A percentile compares a stretch with the other conserved stretches of the same genome.
phyloP scores from a whole-genome alignment of 1,284 basidiomycete genomes.

The Neonothopanus nambi region DNA sequence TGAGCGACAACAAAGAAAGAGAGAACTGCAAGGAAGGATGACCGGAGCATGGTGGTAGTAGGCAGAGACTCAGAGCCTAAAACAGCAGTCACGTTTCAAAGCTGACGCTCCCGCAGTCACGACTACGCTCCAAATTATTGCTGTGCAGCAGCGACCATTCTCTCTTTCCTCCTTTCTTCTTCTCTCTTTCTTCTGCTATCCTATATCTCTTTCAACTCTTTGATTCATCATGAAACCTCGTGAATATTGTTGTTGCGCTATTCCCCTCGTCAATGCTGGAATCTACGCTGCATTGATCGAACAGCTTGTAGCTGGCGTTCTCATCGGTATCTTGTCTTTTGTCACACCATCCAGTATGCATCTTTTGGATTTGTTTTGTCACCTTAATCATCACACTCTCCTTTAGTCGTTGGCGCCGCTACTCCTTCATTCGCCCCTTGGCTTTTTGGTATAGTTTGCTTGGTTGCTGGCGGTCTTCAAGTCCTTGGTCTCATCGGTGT shows the following conservation, averaged over 20 bases:
- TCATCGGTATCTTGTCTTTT: slow-evolving; percentile 77
- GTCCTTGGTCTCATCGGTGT: slow-evolving; percentile 84
- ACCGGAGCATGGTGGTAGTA: slow-evolving; percentile 36
- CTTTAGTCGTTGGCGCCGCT: slow-evolving; percentile 79
- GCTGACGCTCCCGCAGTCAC: not conserved
- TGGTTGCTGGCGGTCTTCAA: slow-evolving; percentile 72
- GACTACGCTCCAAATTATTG: not conserved
- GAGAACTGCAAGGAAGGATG: slow-evolving; percentile 33
- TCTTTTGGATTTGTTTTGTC: slow-evolving; percentile 6
- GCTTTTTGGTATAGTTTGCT: slow-evolving; percentile 76
- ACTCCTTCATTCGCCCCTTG: slow-evolving; percentile 74
- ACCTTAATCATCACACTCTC: slow-evolving; percentile 14
- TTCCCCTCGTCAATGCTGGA: slow-evolving; percentile 84
- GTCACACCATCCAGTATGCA: slow-evolving; percentile 77
- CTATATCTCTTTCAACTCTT: not conserved
- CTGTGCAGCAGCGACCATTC: slow-evolving; percentile 9
- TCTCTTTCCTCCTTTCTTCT: slow-evolving; percentile 11
- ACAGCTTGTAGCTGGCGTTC: slow-evolving; percentile 68
- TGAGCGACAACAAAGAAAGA: slow-evolving; percentile 34
- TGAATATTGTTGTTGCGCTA: slow-evolving; percentile 82
- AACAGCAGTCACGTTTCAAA: not conserved
- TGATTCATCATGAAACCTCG: slow-evolving; percentile 53
- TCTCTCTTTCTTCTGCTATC: not conserved
- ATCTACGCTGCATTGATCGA: slow-evolving; percentile 81
- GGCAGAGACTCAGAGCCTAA: slow-evolving; percentile 7